Percentiles rank a stretch among this genome's conserved stretches.
Conservation (phyloP, 768 basidiomycete genomes). For the Naematelia aurantialba region DNA sequence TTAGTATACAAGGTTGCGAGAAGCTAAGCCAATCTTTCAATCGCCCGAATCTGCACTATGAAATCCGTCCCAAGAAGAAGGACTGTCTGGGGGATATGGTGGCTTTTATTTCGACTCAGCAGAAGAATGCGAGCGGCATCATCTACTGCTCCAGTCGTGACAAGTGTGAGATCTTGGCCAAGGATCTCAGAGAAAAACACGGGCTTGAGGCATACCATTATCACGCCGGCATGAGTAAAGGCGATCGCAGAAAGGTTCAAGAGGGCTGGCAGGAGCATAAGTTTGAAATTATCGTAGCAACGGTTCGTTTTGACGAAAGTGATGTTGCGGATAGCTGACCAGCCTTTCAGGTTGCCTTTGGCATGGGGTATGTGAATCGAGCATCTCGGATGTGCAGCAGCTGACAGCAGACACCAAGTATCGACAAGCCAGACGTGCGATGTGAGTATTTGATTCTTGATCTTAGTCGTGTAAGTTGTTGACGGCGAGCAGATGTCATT, state of each 20-base stretch:
- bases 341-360: slow-evolving; percentile 74
- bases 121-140: slow-evolving; percentile 61
- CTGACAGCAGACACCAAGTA: slow-evolving; percentile 30
- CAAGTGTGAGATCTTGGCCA: slow-evolving; percentile 77
- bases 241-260: slow-evolving; percentile 64
- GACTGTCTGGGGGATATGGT: slow-evolving; percentile 61
- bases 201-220: slow-evolving; percentile 70
- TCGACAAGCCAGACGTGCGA: slow-evolving; percentile 49
- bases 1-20: slow-evolving; percentile 61
- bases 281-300: slow-evolving; percentile 84
- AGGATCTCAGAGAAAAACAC: slow-evolving; percentile 59
- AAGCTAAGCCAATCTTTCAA: slow-evolving; percentile 83
- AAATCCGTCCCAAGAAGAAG: slow-evolving; percentile 58
- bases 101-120: slow-evolving; percentile 62
- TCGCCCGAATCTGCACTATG: slow-evolving; percentile 82
- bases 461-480: not conserved
- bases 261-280: slow-evolving; percentile 69
- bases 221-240: slow-evolving; percentile 70
- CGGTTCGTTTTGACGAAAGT: slow-evolving; percentile 56
- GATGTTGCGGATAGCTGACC: not conserved
- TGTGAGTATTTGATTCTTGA: slow-evolving; percentile 21
- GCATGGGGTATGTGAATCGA: slow-evolving; percentile 66
- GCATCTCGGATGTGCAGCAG: not conserved
- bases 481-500: slow-evolving; percentile 60
- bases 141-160: slow-evolving; percentile 73